Conservation (phyloP, 2,329 filamentous ascomycete genomes). For the Elsinoe perseae region DNA sequence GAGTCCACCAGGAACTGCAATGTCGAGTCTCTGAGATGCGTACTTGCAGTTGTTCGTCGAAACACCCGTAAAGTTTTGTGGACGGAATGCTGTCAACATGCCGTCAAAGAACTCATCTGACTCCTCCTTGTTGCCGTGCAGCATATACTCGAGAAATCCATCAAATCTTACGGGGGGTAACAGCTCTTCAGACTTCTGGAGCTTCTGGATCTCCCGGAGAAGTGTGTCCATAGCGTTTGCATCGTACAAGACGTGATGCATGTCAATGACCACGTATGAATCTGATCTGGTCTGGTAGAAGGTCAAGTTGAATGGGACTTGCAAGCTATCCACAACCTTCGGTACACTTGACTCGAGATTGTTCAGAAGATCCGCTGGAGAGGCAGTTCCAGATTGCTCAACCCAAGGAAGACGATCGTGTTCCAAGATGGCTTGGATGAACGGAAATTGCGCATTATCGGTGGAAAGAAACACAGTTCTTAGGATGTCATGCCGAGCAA, state of each 20-base stretch:
- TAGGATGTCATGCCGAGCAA: conserved; percentile 64
- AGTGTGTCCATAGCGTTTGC: conserved; percentile 66
- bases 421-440: conserved; percentile 62
- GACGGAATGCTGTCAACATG: conserved; percentile 47
- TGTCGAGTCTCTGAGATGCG: conserved; percentile 15
- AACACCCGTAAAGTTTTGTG: conserved; percentile 34
- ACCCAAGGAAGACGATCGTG: conserved; percentile 39
- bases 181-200: conserved; percentile 45
- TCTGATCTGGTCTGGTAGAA: conserved; percentile 21
- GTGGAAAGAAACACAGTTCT: conserved; percentile 68
- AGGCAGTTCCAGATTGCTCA: conserved; percentile 23
- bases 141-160: conserved; percentile 55
- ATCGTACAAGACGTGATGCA: conserved; percentile 83
- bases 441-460: conserved; percentile 51
- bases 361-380: neutral
- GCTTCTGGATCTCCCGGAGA: conserved; percentile 59
- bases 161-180: conserved; percentile 49
- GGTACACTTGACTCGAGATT: neutral
- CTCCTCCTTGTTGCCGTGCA: conserved; percentile 40
- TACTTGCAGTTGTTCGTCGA: neutral
- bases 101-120: conserved; percentile 60
- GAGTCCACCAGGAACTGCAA: conserved; percentile 33
- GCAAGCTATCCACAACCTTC: neutral
- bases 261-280: conserved; percentile 41
- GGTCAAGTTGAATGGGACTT: conserved; percentile 31